A percentile compares a stretch with the other conserved stretches of the same genome.
Conservation (phyloP, 768 basidiomycete species). For the Mycena floridula region DNA sequence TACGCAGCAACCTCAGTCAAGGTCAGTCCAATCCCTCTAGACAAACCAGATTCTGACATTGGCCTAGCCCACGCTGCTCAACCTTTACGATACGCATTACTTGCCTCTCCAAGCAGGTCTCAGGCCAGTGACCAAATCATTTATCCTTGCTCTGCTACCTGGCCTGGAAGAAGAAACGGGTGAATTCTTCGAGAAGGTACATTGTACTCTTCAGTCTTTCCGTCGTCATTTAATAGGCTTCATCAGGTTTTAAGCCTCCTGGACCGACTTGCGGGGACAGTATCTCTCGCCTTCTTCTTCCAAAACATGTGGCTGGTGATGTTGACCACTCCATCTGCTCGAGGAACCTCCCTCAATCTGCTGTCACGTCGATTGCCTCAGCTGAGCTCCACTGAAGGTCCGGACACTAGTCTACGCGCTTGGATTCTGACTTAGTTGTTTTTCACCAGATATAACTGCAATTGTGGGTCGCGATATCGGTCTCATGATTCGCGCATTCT, state of each 20-base stretch:
- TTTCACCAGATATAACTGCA: conserved; percentile 51
- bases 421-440: too few species aligned
- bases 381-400: conserved; percentile 21
- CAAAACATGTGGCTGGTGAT: conserved; percentile 94
- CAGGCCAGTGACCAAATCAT: conserved; percentile 89
- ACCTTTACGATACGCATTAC: conserved; percentile 91
- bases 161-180: conserved; percentile 97
- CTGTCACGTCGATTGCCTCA: conserved; percentile 75
- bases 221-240: too few species aligned
- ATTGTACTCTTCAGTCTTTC: conserved; percentile 3
- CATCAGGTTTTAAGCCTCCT: conserved; percentile 73
- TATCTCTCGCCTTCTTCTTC: conserved; percentile 86
- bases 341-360: conserved; percentile 85
- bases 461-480: conserved; percentile 86
- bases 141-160: conserved; percentile 88
- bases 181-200: conserved; percentile 90
- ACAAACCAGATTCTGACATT: conserved; percentile 2
- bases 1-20: conserved; percentile 99
- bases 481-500: conserved; percentile 89
- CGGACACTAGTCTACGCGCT: too few species aligned
- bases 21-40: conserved; percentile 33
- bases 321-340: conserved; percentile 80
- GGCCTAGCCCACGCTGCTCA: conserved; percentile 73
- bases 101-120: conserved; percentile 76
- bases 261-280: conserved; percentile 76